These are phyloP conservation scores for Microdochium paspali DNA, from an alignment of 2,329 filamentous ascomycete species.

Conservation along the genomic window DNA sequence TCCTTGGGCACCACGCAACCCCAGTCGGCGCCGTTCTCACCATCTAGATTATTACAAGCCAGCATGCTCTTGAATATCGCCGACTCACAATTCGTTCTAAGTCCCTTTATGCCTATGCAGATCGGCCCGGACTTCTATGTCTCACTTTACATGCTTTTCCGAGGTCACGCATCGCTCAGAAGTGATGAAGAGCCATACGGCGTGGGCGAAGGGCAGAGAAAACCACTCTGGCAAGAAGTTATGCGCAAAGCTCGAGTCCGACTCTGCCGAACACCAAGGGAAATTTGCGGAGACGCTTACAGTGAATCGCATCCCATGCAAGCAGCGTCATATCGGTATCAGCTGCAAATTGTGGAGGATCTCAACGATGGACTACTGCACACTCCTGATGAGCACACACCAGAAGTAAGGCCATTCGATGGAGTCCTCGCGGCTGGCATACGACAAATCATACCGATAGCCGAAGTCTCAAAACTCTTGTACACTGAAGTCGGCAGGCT, in stretches of 20 bases:
- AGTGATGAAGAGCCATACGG: slow-evolving; percentile 38
- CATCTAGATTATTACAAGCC: slow-evolving; percentile 82
- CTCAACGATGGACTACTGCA: slow-evolving; percentile 50
- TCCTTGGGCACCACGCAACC: slow-evolving; percentile 84
- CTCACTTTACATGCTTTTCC: slow-evolving; percentile 92
- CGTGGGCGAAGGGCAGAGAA: slow-evolving; percentile 44
- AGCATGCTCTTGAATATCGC: slow-evolving; percentile 84
- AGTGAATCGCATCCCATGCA: neutral
- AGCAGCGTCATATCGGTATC: slow-evolving; percentile 54
- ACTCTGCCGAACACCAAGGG: slow-evolving; percentile 56
- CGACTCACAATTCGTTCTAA: slow-evolving; percentile 69
- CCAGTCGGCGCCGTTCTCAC: slow-evolving; percentile 75
- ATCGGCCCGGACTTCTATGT: slow-evolving; percentile 81
- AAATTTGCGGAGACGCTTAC: neutral
- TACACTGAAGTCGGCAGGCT: slow-evolving; percentile 88
- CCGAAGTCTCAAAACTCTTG: slow-evolving; percentile 76
- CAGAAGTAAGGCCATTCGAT: slow-evolving; percentile 23
- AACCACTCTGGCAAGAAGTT: slow-evolving; percentile 87
- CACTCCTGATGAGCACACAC: slow-evolving; percentile 24
- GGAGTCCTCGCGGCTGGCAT: slow-evolving; percentile 34
- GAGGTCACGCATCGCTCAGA: slow-evolving; percentile 52
- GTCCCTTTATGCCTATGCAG: slow-evolving; percentile 57
- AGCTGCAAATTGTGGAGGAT: slow-evolving; percentile 76
- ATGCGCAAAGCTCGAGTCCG: slow-evolving; percentile 87
- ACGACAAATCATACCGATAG: slow-evolving; percentile 41